These are phyloP conservation scores for Apiotrichum sp. DNA, from an alignment of 1,284 basidiomycete species.

Conservation along the genomic window DNA sequence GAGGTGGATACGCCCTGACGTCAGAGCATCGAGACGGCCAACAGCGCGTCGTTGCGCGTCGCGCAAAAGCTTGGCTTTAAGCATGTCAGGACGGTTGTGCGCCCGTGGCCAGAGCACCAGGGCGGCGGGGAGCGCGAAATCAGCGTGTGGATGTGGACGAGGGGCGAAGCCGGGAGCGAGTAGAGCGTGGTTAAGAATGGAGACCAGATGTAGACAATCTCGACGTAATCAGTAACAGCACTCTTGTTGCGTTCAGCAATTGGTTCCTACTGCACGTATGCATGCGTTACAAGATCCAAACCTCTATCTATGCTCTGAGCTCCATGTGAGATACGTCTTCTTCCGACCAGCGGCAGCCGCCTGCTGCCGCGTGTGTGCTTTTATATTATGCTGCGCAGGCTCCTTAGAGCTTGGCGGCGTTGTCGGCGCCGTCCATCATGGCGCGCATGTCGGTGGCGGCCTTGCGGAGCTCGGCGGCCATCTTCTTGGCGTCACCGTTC, in stretches of 20 bases:
- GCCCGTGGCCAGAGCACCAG: background rate
- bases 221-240: too few relatives aligned
- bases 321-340: background rate
- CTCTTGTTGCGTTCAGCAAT: too few relatives aligned
- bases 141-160: background rate
- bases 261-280: background rate
- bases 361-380: too few relatives aligned
- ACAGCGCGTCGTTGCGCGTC: background rate
- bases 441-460: constrained; percentile 68
- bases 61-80: background rate
- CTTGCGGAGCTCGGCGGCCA: constrained; percentile 68
- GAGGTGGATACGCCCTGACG: background rate
- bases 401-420: constrained; percentile 24
- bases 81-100: background rate
- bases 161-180: too few relatives aligned
- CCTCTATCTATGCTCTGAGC: background rate
- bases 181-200: too few relatives aligned
- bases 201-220: too few relatives aligned
- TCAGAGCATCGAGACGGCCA: constrained; percentile 2
- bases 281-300: background rate
- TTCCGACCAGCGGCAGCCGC: too few relatives aligned
- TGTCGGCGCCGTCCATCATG: constrained; percentile 65
- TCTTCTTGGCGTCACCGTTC: constrained; percentile 57
- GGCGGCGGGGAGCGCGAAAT: constrained; percentile 1
- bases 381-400: background rate